Evolutionary conservation across 495 filamentous ascomycete genomes (phyloP).

Genomic region (Neurospora sp.): DNA sequence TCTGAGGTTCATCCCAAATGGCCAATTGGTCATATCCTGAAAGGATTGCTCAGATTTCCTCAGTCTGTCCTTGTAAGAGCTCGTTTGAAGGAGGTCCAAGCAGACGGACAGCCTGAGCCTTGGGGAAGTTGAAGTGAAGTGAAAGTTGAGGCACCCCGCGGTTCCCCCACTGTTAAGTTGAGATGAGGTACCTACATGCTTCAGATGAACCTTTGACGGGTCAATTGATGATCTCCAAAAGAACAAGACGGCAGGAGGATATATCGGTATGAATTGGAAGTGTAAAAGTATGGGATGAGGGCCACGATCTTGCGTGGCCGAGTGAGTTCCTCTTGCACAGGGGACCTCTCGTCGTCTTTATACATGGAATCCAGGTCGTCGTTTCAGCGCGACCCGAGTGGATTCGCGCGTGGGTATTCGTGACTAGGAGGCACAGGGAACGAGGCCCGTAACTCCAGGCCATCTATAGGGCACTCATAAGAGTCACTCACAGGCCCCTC

Average conservation of each 20-base stretch:
- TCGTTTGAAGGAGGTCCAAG: background rate
- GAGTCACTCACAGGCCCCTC: slow-evolving; percentile 1
- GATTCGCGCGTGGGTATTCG: background rate
- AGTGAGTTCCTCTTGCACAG: background rate
- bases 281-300: background rate
- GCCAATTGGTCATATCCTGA: background rate
- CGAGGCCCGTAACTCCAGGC: background rate
- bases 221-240: background rate
- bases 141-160: background rate
- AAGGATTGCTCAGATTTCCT: background rate
- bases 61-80: background rate
- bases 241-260: background rate
- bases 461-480: background rate
- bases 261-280: background rate
- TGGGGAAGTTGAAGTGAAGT: background rate
- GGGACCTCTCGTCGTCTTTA: background rate
- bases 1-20: background rate
- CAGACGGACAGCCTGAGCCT: background rate
- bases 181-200: background rate
- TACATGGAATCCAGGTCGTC: background rate
- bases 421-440: background rate
- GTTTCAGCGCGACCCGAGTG: background rate
- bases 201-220: background rate
- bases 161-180: background rate
- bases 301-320: background rate